Base-by-base conservation (phyloP, 2,329 filamentous ascomycete genomes). In the Aspergillus fumigatiaffinis region DNA sequence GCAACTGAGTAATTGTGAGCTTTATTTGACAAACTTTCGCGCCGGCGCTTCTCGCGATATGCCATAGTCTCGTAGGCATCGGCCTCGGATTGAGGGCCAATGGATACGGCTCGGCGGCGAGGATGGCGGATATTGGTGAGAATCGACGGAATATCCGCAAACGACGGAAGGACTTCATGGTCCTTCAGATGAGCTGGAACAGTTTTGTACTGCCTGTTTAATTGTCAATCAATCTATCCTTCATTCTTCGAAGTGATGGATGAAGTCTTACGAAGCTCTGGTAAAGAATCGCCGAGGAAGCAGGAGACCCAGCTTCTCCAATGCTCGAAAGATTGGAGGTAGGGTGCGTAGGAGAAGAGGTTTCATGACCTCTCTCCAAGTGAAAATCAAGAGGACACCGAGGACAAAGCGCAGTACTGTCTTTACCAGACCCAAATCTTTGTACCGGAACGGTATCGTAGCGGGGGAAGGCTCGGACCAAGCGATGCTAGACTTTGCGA, bases 1-100 rank as follows among this genome's bases (percentile, higher is more conserved):
- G 60, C 66, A 57, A 52, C 56, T 2, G 69, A 62, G 5, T 68
- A 64, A 17, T 64, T 60, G 9, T 63, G 65, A 47, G 63, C 65
- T 26, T 62, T 61, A 8, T 76, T 78, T n/a, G 79, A 81, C 25
- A 81, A 76, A 65, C 84, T 87, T 66, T 88, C 84, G 52, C 84
- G 79, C 55, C 87, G 77, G 57, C 81, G 79, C 63, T 87, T 84
- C 65, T 96, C 91, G 21, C 93, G 87, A 70, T 96, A 96, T 5
- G 93, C 94, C 51, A 99, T 80, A 21, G 92, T 91, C 77, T 99
- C 94, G 76, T 97, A 96, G 25, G 92, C 94, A 76, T 99, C 94
- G 1, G 94, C 94, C 59, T 92, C 92, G 49, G 92, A 97, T 76
- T 97, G 94, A 1, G 94, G 94, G 0, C 94, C 94, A 53, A 97